Percentiles rank a stretch among this genome's conserved stretches.
Conservation (phyloP, 345 rosid species). For the Punica granatum region DNA sequence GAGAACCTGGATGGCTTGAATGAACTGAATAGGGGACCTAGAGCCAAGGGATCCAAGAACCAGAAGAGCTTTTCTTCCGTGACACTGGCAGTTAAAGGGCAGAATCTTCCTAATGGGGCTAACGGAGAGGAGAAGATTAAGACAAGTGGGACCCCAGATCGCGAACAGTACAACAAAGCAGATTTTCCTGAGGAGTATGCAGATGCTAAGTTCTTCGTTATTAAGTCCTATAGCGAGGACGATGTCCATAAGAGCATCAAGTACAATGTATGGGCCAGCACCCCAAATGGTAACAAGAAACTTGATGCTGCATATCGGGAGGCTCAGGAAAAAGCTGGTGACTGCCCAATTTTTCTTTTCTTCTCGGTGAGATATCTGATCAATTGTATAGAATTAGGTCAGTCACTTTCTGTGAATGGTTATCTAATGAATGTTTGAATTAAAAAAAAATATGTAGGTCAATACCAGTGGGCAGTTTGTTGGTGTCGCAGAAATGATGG, state of each 20-base stretch:
- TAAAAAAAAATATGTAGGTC: constrained; percentile 44
- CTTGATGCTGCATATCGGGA: constrained; percentile 87
- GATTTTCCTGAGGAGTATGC: constrained; percentile 61
- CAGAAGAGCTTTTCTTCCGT: constrained; percentile 41
- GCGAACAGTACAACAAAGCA: constrained; percentile 54
- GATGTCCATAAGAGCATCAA: constrained; percentile 95
- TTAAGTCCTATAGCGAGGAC: constrained; percentile 97
- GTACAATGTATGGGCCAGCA: constrained; percentile 92
- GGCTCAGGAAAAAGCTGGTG: constrained; percentile 58
- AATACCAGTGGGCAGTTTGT: constrained; percentile 96
- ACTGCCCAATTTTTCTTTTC: constrained; percentile 72
- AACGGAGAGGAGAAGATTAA: constrained; percentile 34
- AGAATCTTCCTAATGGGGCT: constrained; percentile 29
- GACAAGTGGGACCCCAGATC: constrained; percentile 31
- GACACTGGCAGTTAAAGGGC: constrained; percentile 41
- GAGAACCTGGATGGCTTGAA: constrained; percentile 69
- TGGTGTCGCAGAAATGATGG: constrained; percentile 89
- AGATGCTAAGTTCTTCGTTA: constrained; percentile 76
- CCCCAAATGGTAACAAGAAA: constrained; percentile 92
- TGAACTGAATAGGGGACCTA: constrained; percentile 88
- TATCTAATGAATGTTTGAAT: background rate
- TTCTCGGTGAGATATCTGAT: constrained; percentile 57
- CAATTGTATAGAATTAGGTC: background rate
- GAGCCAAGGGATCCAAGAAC: constrained; percentile 63
- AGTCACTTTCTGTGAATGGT: background rate